Conservation (phyloP, 768 basidiomycete species). For the Pleurotus djamor region DNA sequence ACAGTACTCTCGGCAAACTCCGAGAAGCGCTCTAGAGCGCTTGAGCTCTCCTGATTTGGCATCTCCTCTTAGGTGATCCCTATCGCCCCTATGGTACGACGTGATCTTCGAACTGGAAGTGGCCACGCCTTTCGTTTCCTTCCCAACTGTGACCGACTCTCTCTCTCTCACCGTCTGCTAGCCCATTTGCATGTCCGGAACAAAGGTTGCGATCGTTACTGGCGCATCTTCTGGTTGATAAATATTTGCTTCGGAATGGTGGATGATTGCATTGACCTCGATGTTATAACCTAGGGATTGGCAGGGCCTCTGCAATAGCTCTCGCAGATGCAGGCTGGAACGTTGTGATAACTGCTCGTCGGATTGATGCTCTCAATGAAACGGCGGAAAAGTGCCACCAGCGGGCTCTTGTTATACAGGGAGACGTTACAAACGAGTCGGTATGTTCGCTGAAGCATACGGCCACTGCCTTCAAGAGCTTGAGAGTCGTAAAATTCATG, state of each 20-base stretch:
- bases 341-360: slow-evolving; percentile 63
- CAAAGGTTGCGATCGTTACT: slow-evolving; percentile 23
- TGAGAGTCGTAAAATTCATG: not conserved
- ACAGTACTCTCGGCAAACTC: not conserved
- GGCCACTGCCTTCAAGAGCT: not conserved
- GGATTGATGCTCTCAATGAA: slow-evolving; percentile 54
- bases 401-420: slow-evolving; percentile 44
- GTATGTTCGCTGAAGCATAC: not conserved
- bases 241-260: slow-evolving; percentile 12
- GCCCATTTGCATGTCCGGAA: not conserved
- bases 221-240: slow-evolving; percentile 44
- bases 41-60: not conserved
- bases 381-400: slow-evolving; percentile 31
- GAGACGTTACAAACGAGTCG: slow-evolving; percentile 64
- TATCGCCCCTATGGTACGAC: no score
- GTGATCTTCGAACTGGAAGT: no score
- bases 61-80: no score
- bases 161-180: no score
- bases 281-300: slow-evolving; percentile 45
- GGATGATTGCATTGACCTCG: not conserved
- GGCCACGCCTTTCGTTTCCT: no score
- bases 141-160: no score
- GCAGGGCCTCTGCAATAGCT: slow-evolving; percentile 63
- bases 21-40: not conserved
- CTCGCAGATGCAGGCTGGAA: slow-evolving; percentile 70